Evolutionary conservation across 179 eudicot species (phyloP).

Genomic region (Silene noctiflora): DNA sequence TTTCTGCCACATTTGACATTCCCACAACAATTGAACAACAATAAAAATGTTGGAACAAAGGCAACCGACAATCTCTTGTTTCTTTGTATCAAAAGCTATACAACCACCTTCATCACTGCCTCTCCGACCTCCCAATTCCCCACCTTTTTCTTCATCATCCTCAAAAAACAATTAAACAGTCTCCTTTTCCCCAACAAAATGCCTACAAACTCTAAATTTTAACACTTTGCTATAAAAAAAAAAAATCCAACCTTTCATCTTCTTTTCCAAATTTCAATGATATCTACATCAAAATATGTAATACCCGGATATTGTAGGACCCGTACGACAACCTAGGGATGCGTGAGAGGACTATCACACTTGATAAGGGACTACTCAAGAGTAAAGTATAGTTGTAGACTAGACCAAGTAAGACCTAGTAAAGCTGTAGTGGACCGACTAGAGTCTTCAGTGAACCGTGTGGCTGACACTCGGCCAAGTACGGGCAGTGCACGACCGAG

Average conservation of each 20-base stretch:
- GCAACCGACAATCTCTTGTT: conserved; percentile 81
- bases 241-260: conserved; percentile 38
- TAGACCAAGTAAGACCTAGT: no score
- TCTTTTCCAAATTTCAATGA: conserved; percentile 31
- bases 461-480: no score
- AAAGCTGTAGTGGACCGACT: no score
- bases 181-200: conserved; percentile 67
- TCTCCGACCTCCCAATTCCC: conserved; percentile 22
- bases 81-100: conserved; percentile 71
- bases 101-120: conserved; percentile 28
- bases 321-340: no score
- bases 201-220: conserved; percentile 49
- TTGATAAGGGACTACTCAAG: no score
- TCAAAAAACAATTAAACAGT: conserved; percentile 68
- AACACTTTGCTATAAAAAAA: conserved; percentile 31
- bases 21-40: no score
- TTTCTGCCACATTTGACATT: no score
- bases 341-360: no score
- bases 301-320: no score
- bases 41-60: conserved; percentile 67
- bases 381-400: no score
- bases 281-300: conserved; percentile 37
- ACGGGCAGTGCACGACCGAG: no score
- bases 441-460: no score
- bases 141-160: conserved; percentile 37